These are phyloP conservation scores for Trypanosoma lewisi DNA, from an alignment of 208 protist genomes.

Conservation along the genomic window DNA sequence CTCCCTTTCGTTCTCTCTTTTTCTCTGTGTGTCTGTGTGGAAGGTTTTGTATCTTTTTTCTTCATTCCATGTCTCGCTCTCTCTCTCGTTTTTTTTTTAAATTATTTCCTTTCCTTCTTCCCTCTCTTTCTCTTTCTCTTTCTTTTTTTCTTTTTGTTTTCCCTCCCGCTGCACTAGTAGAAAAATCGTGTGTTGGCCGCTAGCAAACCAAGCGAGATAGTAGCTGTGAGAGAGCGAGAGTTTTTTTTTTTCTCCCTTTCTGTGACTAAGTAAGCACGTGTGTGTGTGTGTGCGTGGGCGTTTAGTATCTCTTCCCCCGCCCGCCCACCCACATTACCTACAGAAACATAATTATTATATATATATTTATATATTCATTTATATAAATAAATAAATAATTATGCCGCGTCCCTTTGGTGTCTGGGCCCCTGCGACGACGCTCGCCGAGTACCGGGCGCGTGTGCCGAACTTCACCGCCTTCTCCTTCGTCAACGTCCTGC, in stretches of 20 bases:
- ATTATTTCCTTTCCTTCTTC: background rate
- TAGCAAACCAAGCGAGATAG: too few species aligned
- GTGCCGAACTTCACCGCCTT: conserved; percentile 58
- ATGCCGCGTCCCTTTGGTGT: conserved; percentile 89
- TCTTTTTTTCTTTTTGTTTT: background rate
- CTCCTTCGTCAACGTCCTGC: conserved; percentile 47
- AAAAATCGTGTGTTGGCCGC: too few species aligned
- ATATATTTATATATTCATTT: conserved; percentile 9
- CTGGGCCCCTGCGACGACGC: conserved; percentile 82
- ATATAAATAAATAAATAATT: conserved; percentile 3
- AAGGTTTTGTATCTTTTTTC: background rate
- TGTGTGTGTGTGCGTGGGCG: background rate
- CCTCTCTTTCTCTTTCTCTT: background rate
- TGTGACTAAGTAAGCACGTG: background rate
- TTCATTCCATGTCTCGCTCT: background rate
- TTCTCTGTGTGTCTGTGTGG: background rate
- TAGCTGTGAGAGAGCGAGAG: background rate
- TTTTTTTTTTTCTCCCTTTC: background rate
- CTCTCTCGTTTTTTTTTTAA: background rate
- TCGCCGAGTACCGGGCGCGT: conserved; percentile 80
- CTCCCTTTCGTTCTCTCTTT: background rate
- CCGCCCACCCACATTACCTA: too few species aligned
- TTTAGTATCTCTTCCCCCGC: too few species aligned
- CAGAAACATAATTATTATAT: background rate
- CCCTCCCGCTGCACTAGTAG: too few species aligned